phyloP scores from a whole-genome alignment of 306 rosid species.

The Fragaria nilgerrensis region DNA sequence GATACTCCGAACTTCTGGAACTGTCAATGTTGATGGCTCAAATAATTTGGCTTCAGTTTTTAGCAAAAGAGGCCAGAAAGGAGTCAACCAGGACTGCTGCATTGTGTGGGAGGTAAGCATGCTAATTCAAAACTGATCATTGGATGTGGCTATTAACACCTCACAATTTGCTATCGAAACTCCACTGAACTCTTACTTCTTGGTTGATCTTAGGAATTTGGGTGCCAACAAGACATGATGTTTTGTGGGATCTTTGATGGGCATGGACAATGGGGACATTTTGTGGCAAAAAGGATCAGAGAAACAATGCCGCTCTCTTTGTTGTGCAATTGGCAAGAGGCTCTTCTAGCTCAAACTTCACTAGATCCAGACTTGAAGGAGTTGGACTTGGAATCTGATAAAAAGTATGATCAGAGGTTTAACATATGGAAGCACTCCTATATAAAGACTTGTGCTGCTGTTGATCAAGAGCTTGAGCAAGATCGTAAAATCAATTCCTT shows the following conservation, averaged over 20 bases:
- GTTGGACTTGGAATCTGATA: slow-evolving; percentile 38
- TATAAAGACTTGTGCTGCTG: slow-evolving; percentile 74
- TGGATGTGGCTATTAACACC: background rate
- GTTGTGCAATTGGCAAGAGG: slow-evolving; percentile 80
- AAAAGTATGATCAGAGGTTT: slow-evolving; percentile 43
- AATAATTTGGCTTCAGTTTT: slow-evolving; percentile 73
- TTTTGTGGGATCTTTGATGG: slow-evolving; percentile 93
- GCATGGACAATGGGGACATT: slow-evolving; percentile 96
- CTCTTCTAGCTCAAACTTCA: slow-evolving; percentile 55
- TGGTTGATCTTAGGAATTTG: slow-evolving; percentile 64
- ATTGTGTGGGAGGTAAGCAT: slow-evolving; percentile 89
- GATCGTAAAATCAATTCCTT: slow-evolving; percentile 70
- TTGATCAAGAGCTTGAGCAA: slow-evolving; percentile 69
- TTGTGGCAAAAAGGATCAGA: slow-evolving; percentile 75
- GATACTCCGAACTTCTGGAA: slow-evolving; percentile 56
- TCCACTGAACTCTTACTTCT: background rate
- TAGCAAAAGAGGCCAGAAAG: slow-evolving; percentile 80
- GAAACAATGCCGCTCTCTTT: slow-evolving; percentile 75
- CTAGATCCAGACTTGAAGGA: slow-evolving; percentile 36
- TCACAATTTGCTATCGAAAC: background rate
- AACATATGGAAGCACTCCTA: slow-evolving; percentile 80
- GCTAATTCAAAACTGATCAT: background rate
- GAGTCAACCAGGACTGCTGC: slow-evolving; percentile 92
- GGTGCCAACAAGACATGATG: slow-evolving; percentile 89
- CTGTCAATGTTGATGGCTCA: slow-evolving; percentile 53